Percentiles rank a stretch among this genome's conserved stretches.
These are phyloP conservation scores for Stachybotrys elegans DNA, from an alignment of 2,329 filamentous ascomycete species.

Conservation along the genomic window DNA sequence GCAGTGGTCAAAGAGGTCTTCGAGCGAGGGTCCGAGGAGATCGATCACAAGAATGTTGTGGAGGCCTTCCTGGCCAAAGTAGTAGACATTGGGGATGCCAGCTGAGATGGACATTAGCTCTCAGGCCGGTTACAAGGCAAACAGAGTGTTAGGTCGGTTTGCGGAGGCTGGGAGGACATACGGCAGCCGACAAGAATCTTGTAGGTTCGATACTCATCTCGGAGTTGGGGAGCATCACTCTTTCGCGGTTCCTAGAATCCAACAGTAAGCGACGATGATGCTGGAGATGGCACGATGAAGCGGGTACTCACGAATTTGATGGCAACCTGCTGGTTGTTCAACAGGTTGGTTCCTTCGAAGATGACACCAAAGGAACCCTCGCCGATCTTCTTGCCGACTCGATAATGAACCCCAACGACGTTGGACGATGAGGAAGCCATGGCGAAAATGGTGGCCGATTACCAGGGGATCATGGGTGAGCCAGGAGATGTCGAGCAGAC, in stretches of 20 bases:
- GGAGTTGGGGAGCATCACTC: slow-evolving; percentile 94
- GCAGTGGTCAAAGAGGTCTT: slow-evolving; percentile 97
- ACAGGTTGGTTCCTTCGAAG: slow-evolving; percentile 95
- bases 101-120: slow-evolving; percentile 47
- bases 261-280: too few species aligned
- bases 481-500: slow-evolving; percentile 5
- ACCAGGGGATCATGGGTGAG: slow-evolving; percentile 14
- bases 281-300: background rate
- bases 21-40: slow-evolving; percentile 86
- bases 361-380: slow-evolving; percentile 98
- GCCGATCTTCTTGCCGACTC: slow-evolving; percentile 98
- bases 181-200: slow-evolving; percentile 99
- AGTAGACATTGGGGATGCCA: slow-evolving; percentile 98
- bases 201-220: slow-evolving; percentile 98
- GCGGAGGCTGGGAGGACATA: slow-evolving; percentile 57
- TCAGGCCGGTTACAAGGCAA: slow-evolving; percentile 22
- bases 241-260: slow-evolving; percentile 86
- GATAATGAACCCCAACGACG: slow-evolving; percentile 97
- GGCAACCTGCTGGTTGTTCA: slow-evolving; percentile 98
- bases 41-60: slow-evolving; percentile 99
- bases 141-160: too few species aligned
- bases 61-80: slow-evolving; percentile 96
- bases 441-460: slow-evolving; percentile 23
- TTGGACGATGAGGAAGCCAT: slow-evolving; percentile 92
- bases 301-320: slow-evolving; percentile 86